These are phyloP conservation scores for Fomitopsis schrenkii DNA, from an alignment of 1,284 basidiomycete species.

Conservation along the genomic window DNA sequence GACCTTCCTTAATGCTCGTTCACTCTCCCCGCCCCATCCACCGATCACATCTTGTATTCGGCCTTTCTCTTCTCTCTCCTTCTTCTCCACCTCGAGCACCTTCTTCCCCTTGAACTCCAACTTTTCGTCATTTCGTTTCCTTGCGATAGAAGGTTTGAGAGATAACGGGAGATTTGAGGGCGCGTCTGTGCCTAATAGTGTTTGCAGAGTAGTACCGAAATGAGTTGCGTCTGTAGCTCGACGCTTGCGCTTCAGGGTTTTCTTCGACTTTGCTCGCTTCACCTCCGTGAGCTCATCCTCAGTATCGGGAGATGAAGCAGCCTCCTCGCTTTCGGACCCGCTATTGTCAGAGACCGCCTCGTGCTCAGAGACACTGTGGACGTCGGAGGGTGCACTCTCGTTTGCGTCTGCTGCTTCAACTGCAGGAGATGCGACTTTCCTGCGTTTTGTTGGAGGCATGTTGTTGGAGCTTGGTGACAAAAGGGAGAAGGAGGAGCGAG, in stretches of 20 bases:
- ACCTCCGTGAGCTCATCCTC: slow-evolving; percentile 59
- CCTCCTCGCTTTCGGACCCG: slow-evolving; percentile 24
- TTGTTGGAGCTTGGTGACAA: background rate
- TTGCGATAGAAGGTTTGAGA: slow-evolving; percentile 66
- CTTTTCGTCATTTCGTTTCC: slow-evolving; percentile 69
- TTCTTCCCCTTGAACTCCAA: slow-evolving; percentile 68
- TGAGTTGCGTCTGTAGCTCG: slow-evolving; percentile 69
- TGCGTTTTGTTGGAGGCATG: slow-evolving; percentile 28
- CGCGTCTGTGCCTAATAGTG: slow-evolving; percentile 61
- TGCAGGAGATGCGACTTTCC: slow-evolving; percentile 14
- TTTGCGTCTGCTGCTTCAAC: slow-evolving; percentile 14
- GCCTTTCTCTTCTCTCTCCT: slow-evolving; percentile 72
- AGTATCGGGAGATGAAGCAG: slow-evolving; percentile 40
- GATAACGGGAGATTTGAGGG: slow-evolving; percentile 68
- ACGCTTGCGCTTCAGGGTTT: slow-evolving; percentile 76
- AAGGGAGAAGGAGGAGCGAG: background rate
- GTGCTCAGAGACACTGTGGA: slow-evolving; percentile 1
- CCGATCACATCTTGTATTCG: slow-evolving; percentile 73
- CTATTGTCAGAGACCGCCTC: slow-evolving; percentile 27
- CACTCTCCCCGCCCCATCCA: slow-evolving; percentile 78
- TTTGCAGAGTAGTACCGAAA: slow-evolving; percentile 70
- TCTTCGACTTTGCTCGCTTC: slow-evolving; percentile 60
- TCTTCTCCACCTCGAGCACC: slow-evolving; percentile 63
- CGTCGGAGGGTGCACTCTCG: slow-evolving; percentile 17
- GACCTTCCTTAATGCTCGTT: slow-evolving; percentile 72